These are phyloP conservation scores for Diaporthe destruens DNA, from an alignment of 2,329 filamentous ascomycete species.

Conservation along the genomic window DNA sequence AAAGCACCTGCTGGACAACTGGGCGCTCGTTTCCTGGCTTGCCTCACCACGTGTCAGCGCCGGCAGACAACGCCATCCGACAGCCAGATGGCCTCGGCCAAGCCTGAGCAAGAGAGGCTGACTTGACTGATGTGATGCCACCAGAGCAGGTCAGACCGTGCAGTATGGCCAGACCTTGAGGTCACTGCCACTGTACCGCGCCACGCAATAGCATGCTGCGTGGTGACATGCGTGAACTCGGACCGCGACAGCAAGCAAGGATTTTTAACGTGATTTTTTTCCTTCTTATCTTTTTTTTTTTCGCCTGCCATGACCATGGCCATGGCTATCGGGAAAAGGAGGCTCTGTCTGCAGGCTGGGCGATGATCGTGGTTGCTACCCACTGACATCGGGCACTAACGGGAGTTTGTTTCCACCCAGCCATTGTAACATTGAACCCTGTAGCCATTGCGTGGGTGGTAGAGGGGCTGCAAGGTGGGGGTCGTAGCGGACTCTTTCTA, in stretches of 20 bases:
- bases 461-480: not conserved
- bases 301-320: not conserved
- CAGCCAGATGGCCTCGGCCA: constrained; percentile 10
- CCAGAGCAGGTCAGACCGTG: not conserved
- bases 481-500: not conserved
- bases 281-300: not conserved
- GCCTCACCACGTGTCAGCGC: constrained; percentile 32
- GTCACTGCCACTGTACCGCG: constrained; percentile 21
- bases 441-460: constrained; percentile 9
- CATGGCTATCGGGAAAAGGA: not conserved
- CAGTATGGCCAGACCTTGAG: constrained; percentile 23
- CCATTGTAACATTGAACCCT: not conserved
- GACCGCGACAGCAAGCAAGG: not conserved
- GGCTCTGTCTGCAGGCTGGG: not conserved
- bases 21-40: constrained; percentile 6
- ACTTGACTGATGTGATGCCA: constrained; percentile 18
- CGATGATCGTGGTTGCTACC: not conserved
- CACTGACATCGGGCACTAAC: constrained; percentile 34
- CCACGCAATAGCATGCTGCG: constrained; percentile 1
- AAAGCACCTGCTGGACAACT: constrained; percentile 3
- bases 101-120: constrained; percentile 7
- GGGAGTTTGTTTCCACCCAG: constrained; percentile 17
- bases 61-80: constrained; percentile 23
- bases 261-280: not conserved
- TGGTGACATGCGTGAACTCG: constrained; percentile 2